Conservation (phyloP, 176 grass and related monocot species). For the Triticum dicoccoides region DNA sequence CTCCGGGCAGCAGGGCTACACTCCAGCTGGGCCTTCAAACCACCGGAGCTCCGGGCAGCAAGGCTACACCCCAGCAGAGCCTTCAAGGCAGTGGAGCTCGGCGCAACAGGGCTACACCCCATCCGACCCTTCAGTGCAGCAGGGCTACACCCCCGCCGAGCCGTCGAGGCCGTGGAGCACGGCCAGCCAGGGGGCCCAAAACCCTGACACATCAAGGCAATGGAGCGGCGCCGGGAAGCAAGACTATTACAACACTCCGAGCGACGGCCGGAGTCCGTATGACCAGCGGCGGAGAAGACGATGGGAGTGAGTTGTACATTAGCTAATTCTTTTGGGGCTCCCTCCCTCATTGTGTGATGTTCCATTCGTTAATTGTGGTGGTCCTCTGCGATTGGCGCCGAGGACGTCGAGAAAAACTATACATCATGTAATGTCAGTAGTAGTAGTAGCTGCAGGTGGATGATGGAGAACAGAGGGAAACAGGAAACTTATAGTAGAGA, state of each 20-base stretch:
- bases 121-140: background rate
- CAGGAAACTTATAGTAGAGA: background rate
- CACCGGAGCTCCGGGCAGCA: background rate
- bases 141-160: background rate
- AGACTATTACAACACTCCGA: constrained; percentile 28
- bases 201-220: constrained; percentile 18
- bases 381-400: constrained; percentile 29
- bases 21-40: background rate
- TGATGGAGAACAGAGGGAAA: background rate
- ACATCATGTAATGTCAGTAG: constrained; percentile 25
- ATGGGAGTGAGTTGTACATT: constrained; percentile 29
- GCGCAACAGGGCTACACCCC: background rate
- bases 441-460: background rate
- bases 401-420: constrained; percentile 20
- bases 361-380: constrained; percentile 19
- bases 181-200: background rate
- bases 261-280: constrained; percentile 12
- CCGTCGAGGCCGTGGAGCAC: background rate
- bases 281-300: constrained; percentile 42
- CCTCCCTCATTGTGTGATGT: constrained; percentile 13
- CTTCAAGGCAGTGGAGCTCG: background rate
- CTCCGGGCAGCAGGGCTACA: background rate
- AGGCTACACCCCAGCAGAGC: background rate
- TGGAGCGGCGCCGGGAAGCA: constrained; percentile 21
- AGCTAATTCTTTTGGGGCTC: constrained; percentile 12